These are phyloP conservation scores for Metrosideros polymorpha DNA, from an alignment of 441 rosid genomes.

Conservation along the genomic window DNA sequence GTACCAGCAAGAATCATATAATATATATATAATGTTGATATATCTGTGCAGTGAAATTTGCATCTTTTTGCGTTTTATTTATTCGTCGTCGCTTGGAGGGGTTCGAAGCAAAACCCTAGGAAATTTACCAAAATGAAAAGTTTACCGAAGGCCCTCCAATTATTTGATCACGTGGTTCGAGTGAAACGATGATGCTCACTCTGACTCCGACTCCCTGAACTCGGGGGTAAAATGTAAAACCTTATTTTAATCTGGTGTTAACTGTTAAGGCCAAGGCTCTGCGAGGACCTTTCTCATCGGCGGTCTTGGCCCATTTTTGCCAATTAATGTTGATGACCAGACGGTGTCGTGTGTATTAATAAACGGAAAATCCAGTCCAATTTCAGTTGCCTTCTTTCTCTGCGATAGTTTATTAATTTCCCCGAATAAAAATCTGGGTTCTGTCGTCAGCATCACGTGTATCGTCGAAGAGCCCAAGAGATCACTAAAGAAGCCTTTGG, in stretches of 20 bases:
- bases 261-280: not conserved
- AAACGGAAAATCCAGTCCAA: not conserved
- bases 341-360: not conserved
- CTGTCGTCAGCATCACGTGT: not conserved
- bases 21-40: too few relatives aligned
- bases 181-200: not conserved
- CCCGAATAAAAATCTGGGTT: not conserved
- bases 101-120: not conserved
- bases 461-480: not conserved
- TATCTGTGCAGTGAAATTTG: not conserved
- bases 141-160: not conserved
- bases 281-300: not conserved
- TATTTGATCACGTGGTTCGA: not conserved
- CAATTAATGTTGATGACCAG: not conserved
- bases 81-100: not conserved
- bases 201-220: not conserved
- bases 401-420: not conserved
- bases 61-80: not conserved
- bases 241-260: not conserved
- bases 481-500: not conserved
- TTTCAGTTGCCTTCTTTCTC: not conserved
- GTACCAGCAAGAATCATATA: too few relatives aligned
- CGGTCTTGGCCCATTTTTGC: not conserved
- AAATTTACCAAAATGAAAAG: not conserved
- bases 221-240: not conserved